Evolutionary conservation across 352 stramenopile genomes (phyloP), one percentile per base, ranked within the genome.

Genomic region (Plasmopara muralis): DNA sequence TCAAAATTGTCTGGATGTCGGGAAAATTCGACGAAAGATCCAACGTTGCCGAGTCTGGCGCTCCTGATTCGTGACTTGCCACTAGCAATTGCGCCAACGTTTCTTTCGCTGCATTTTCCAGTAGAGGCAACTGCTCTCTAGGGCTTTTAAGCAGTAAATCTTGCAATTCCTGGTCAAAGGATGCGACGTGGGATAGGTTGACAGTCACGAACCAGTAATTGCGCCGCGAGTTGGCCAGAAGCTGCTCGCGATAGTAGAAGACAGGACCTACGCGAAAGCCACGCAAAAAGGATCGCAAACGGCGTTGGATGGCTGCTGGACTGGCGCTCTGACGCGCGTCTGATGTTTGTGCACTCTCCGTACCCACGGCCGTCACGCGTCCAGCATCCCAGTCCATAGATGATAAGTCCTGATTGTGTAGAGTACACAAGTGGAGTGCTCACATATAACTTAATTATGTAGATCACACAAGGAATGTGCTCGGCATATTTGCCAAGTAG

Each of bases 221-320:
- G 45, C 87, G 86, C 2, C 87, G 82, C 43, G 84, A 92, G 49
- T 94, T 88, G 40, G 80, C 73, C 29, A 96, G 60, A 13, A 96
- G 78, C 68, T 95, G 81, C 60, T 96, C 83, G 50, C 89, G 82
- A 62, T 97, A 97, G 60, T 80, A 84, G 59, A 95, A 96, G 25
- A 94, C 67, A 33, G 83, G 74, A 0, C 85, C 89, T 7, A 93
- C 68, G 33, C 83, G 78, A 60, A 95, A 97, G 43, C 80, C 87
- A 41, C 88, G 85, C 46, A 97, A 71, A 53, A 97, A 97, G 14
- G 82, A 67, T n/a, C 81, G 62, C 33, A 89, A 52, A 12, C 82
- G 77, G 29, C 66, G 67, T 55, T 89, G 80, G 46, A 92, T 60
- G 7, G 75, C 77, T 10, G 75, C 70, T 5, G 74, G 77, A 42